These are phyloP conservation scores for Fonsecaea multimorphosa DNA, from an alignment of 2,329 filamentous ascomycete species.

Conservation along the genomic window DNA sequence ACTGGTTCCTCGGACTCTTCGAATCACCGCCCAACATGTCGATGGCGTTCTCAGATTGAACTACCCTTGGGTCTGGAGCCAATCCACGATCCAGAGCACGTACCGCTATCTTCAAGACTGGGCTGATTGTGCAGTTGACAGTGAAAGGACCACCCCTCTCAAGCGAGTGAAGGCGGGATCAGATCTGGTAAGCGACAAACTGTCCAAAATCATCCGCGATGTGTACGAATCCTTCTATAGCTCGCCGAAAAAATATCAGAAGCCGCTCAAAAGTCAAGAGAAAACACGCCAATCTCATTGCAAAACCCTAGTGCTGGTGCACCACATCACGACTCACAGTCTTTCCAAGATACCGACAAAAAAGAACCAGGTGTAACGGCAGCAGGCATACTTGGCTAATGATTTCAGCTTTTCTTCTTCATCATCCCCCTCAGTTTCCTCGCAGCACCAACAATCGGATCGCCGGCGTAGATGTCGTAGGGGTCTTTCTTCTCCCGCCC, in stretches of 20 bases:
- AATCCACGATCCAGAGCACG: too few species aligned
- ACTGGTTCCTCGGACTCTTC: too few species aligned
- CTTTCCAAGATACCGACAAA: slow-evolving; percentile 3
- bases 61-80: too few species aligned
- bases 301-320: not conserved
- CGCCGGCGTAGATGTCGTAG: slow-evolving; percentile 33
- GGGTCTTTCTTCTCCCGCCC: slow-evolving; percentile 41
- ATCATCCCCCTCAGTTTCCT: slow-evolving; percentile 32
- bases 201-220: not conserved
- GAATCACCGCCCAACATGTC: too few species aligned
- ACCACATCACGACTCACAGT: not conserved
- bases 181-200: not conserved
- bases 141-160: too few species aligned
- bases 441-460: slow-evolving; percentile 33
- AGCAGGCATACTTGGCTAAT: not conserved
- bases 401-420: slow-evolving; percentile 28
- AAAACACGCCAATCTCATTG: not conserved
- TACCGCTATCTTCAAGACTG: too few species aligned
- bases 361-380: not conserved
- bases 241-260: not conserved
- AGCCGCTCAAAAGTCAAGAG: not conserved
- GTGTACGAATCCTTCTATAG: not conserved
- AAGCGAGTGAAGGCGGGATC: not conserved
- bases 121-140: too few species aligned
- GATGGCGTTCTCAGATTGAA: too few species aligned